Conservation (phyloP, 164 flowering plant genomes). For the Nymphaea colorata region DNA sequence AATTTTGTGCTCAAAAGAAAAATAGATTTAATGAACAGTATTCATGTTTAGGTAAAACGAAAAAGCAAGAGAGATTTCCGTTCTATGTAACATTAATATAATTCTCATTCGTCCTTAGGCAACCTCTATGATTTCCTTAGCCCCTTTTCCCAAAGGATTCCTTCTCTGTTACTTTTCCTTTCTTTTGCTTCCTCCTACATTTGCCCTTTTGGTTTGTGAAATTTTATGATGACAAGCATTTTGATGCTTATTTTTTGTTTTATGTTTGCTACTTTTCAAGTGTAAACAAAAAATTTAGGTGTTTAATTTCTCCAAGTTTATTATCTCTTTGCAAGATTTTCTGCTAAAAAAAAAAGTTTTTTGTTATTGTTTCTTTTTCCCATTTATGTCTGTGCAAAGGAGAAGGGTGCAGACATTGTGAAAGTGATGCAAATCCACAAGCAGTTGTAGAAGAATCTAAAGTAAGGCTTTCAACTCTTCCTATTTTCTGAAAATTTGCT, state of each 20-base stretch:
- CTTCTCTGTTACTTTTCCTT: neutral
- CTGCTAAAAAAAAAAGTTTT: neutral
- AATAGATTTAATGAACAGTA: too few species aligned
- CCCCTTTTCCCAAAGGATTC: slow-evolving; percentile 1
- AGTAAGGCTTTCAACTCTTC: too few species aligned
- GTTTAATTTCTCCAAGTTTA: too few species aligned
- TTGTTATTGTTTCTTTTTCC: neutral
- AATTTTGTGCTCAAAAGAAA: too few species aligned
- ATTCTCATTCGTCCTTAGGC: slow-evolving; percentile 26
- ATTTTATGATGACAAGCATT: neutral
- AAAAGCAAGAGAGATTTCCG: slow-evolving; percentile 32
- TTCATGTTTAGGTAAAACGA: too few species aligned
- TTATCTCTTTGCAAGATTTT: neutral
- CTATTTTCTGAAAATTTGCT: too few species aligned
- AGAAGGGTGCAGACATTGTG: too few species aligned
- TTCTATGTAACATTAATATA: slow-evolving; percentile 12
- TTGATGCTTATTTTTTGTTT: neutral
- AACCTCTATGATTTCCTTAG: slow-evolving; percentile 29
- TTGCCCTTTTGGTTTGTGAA: neutral
- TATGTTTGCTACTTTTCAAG: neutral
- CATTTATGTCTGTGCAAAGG: too few species aligned
- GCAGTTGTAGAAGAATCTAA: too few species aligned
- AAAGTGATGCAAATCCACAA: too few species aligned
- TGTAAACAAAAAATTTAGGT: too few species aligned
- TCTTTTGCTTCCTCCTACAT: neutral